Conservation (phyloP, 2,329 filamentous ascomycete species). For the Penicillium aurantiogriseum region DNA sequence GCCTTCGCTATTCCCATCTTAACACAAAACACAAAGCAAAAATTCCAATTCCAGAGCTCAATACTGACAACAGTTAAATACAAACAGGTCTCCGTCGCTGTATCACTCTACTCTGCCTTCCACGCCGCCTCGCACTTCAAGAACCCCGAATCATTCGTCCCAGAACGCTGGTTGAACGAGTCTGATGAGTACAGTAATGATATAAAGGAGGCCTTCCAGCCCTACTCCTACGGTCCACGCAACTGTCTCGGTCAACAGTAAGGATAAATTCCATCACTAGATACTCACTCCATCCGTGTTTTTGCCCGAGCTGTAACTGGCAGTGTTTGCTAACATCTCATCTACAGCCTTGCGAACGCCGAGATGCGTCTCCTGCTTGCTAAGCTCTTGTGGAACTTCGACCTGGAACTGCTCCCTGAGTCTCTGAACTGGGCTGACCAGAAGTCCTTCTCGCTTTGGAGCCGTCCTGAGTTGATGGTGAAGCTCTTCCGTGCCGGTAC, state of each 20-base stretch:
- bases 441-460: conserved; percentile 38
- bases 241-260: conserved; percentile 32
- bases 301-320: neutral
- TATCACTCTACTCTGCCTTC: conserved; percentile 17
- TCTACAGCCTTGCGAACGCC: conserved; percentile 28
- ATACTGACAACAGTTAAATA: neutral
- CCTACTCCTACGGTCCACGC: conserved; percentile 31
- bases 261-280: neutral
- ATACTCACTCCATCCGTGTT: neutral
- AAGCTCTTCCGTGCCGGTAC: conserved; percentile 21
- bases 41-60: neutral
- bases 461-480: conserved; percentile 35
- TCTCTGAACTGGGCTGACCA: conserved; percentile 29
- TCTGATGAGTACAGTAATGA: conserved; percentile 28
- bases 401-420: conserved; percentile 37
- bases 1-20: neutral
- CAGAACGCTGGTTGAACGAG: conserved; percentile 33
- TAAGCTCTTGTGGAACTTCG: conserved; percentile 40
- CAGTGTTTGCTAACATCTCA: neutral
- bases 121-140: conserved; percentile 17
- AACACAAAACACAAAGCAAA: neutral
- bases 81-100: conserved; percentile 17
- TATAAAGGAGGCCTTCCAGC: conserved; percentile 31
- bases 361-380: conserved; percentile 45
- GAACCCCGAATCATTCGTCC: conserved; percentile 24